phyloP scores from a whole-genome alignment of 306 rosid genomes.

The Gynostemma pentaphyllum region DNA sequence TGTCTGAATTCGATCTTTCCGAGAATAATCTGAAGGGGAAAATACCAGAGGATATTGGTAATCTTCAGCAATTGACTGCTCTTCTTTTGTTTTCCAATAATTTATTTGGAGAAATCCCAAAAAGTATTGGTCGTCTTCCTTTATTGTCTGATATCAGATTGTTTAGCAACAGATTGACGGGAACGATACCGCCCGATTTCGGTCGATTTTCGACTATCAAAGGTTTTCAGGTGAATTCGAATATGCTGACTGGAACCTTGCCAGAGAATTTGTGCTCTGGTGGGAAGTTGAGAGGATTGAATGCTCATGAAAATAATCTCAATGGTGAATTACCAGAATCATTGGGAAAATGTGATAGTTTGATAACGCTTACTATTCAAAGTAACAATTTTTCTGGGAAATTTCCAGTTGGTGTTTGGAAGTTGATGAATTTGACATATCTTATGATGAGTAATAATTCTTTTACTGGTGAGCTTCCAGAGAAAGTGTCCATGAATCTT shows the following conservation, averaged over 20 bases:
- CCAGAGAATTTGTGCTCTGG: constrained; percentile 44
- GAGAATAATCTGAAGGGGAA: constrained; percentile 28
- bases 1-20: constrained; percentile 34
- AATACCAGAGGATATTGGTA: constrained; percentile 49
- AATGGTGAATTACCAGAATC: constrained; percentile 51
- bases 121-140: constrained; percentile 43
- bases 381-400: constrained; percentile 36
- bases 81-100: constrained; percentile 30
- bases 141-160: constrained; percentile 20
- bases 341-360: constrained; percentile 40
- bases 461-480: constrained; percentile 48
- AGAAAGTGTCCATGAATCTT: constrained; percentile 26
- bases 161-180: constrained; percentile 40
- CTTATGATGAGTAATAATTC: constrained; percentile 29
- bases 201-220: constrained; percentile 34
- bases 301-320: constrained; percentile 30
- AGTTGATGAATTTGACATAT: constrained; percentile 13
- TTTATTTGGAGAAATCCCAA: constrained; percentile 46
- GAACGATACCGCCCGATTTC: constrained; percentile 42
- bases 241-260: constrained; percentile 35
- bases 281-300: constrained; percentile 26
- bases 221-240: constrained; percentile 22
- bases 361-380: constrained; percentile 14
- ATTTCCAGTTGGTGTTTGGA: constrained; percentile 70
- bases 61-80: constrained; percentile 21